A percentile compares a stretch with the other conserved stretches of the same genome.
Conservation (phyloP, 176 grass and related monocot species). For the Aegilops umbellulata region DNA sequence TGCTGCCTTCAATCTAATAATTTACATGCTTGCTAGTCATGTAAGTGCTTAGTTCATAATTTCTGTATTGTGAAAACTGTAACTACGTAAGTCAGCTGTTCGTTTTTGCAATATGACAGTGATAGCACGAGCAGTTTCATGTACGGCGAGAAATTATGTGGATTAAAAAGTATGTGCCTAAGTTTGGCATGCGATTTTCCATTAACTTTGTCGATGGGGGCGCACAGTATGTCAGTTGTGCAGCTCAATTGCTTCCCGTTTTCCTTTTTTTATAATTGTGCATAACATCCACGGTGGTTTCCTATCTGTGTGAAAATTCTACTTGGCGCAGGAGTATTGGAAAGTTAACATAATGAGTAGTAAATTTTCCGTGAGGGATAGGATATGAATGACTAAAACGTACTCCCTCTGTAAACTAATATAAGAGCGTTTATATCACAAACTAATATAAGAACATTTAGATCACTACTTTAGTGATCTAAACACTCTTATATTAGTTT, state of each 20-base stretch:
- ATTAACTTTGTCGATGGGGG: not conserved
- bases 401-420: no score
- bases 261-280: not conserved
- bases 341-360: not conserved
- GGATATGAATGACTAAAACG: not conserved
- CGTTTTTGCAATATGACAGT: not conserved
- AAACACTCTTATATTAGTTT: no score
- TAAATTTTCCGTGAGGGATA: not conserved
- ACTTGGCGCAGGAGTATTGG: not conserved
- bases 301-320: not conserved
- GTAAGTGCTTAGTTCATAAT: slow-evolving; percentile 47
- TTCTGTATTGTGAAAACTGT: not conserved
- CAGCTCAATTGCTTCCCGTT: not conserved
- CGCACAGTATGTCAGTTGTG: not conserved
- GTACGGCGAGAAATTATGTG: not conserved
- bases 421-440: no score
- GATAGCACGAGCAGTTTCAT: not conserved
- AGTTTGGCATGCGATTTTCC: not conserved
- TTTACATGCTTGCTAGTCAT: slow-evolving; percentile 97
- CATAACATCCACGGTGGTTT: not conserved
- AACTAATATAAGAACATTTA: no score
- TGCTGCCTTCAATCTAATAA: slow-evolving; percentile 87
- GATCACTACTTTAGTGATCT: no score
- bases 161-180: not conserved
- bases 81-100: not conserved